Percentiles rank a stretch among this genome's conserved stretches.
Conservation (phyloP, 2,329 filamentous ascomycete genomes). For the Fusarium musae region DNA sequence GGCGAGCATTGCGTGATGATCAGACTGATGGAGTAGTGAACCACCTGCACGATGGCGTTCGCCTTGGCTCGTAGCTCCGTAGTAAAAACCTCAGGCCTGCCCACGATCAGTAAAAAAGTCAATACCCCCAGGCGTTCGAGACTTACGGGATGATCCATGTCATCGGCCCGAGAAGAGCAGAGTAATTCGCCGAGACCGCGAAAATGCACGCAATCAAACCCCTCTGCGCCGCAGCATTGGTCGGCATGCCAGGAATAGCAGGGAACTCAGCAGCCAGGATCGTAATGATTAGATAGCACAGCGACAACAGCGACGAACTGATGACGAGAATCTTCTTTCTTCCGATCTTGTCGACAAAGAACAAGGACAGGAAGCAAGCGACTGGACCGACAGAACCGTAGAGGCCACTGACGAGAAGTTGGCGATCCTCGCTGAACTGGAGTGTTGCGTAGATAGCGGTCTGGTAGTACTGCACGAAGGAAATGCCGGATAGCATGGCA, state of each 20-base stretch:
- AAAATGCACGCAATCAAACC: constrained; percentile 56
- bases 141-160: constrained; percentile 57
- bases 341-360: constrained; percentile 53
- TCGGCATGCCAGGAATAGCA: constrained; percentile 49
- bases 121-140: fast-evolving
- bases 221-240: constrained; percentile 52
- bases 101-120: fast-evolving
- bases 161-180: constrained; percentile 54
- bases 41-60: constrained; percentile 54
- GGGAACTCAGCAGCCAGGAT: constrained; percentile 52
- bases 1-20: constrained; percentile 56
- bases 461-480: constrained; percentile 57
- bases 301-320: constrained; percentile 50
- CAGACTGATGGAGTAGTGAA: constrained; percentile 55
- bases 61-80: constrained; percentile 55
- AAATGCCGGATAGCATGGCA: constrained; percentile 55
- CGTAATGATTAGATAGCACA: constrained; percentile 54
- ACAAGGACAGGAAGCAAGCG: constrained; percentile 51
- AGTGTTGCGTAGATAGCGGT: constrained; percentile 56
- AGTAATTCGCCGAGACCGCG: constrained; percentile 48
- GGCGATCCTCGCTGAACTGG: constrained; percentile 50
- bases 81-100: constrained; percentile 54
- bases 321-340: constrained; percentile 52
- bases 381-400: constrained; percentile 53
- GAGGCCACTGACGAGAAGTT: constrained; percentile 54